Evolutionary conservation across 1,139 yeast genomes (phyloP), one percentile per base, ranked within the genome.

Genomic region (Taiozyma sp.): DNA sequence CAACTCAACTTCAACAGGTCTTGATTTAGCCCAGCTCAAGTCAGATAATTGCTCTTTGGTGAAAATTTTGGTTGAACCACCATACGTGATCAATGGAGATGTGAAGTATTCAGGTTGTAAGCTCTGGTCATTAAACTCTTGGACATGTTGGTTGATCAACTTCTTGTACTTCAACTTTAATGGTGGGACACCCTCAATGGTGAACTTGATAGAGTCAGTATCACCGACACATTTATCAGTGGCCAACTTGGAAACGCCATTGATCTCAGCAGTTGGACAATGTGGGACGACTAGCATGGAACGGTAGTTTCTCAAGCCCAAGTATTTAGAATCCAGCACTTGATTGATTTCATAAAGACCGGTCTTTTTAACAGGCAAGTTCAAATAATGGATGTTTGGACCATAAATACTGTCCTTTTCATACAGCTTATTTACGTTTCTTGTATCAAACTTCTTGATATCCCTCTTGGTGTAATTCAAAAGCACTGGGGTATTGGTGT

Each of bases 121-220:
- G 44, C 76, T 70, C 48, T 78, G 76, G 48, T 78, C 79, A 19
- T 70, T 69, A 52, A 71, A 73, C 6, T 71, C 64, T 43, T 71
- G 74, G 16, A 70, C 65, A 14, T 78, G 74, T 19, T 79, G 87
- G 58, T 80, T 76, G 16, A 86, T 68, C 34, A 76, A 74, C 45
- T 86, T 78, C 27, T 78, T 76, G 57, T 90, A 83, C 52, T 78
- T 76, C 28, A 89, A 74, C 36, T 76, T 77, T 47, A 90, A 69
- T 0, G 97, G 97, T 1, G 92, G 84, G 2, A 87, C 87, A 51
- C 97, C 97, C 42, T 72, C 71, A 1, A 84, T 78, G 5, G 79
- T 74, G 32, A 91, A 74, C 28, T 74, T 72, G n/a, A 85, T 70
- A 13, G 76, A 65, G 54, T 81, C 86, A 6, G 69, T 54, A 48